A percentile compares a stretch with the other conserved stretches of the same genome.
phyloP scores from a whole-genome alignment of 352 stramenopile species.

The Phytophthora palmivora region DNA sequence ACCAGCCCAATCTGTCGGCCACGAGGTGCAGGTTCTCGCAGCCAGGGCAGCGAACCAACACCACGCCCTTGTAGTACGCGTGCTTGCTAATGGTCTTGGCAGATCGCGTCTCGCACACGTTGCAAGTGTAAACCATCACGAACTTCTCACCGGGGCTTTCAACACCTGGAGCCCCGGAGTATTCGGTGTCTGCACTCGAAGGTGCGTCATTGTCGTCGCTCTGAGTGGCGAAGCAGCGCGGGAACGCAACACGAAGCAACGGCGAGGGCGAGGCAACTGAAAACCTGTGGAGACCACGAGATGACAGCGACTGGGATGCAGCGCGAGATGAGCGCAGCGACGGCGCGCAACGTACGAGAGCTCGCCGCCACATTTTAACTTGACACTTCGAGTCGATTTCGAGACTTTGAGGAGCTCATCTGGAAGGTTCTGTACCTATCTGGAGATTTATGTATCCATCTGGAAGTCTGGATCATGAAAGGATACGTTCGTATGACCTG shows the following conservation, averaged over 20 bases:
- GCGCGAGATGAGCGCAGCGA: slow-evolving; percentile 9
- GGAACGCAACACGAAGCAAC: slow-evolving; percentile 1
- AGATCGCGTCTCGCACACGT: slow-evolving; percentile 96
- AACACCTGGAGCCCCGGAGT: slow-evolving; percentile 55
- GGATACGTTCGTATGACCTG: neutral
- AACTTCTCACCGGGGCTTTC: slow-evolving; percentile 94
- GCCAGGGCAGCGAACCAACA: slow-evolving; percentile 96
- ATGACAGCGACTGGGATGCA: slow-evolving; percentile 9
- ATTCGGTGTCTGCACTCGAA: slow-evolving; percentile 12
- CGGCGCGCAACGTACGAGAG: slow-evolving; percentile 29
- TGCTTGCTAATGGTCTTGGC: slow-evolving; percentile 98
- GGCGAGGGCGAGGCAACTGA: neutral
- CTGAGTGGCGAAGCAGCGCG: slow-evolving; percentile 29
- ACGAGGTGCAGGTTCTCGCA: slow-evolving; percentile 99
- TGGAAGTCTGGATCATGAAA: slow-evolving; percentile 17
- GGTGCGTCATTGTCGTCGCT: slow-evolving; percentile 6
- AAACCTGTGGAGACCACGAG: neutral
- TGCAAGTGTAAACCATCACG: slow-evolving; percentile 98
- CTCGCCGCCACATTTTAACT: slow-evolving; percentile 36
- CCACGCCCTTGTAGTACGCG: slow-evolving; percentile 97
- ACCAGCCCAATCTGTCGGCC: slow-evolving; percentile 94
- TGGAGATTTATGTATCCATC: slow-evolving; percentile 15
- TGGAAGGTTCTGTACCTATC: neutral
- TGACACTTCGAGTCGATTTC: neutral
- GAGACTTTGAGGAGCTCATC: slow-evolving; percentile 5